Evolutionary conservation across 495 filamentous ascomycete genomes (phyloP).

Genomic region (Cairneyella variabilis): DNA sequence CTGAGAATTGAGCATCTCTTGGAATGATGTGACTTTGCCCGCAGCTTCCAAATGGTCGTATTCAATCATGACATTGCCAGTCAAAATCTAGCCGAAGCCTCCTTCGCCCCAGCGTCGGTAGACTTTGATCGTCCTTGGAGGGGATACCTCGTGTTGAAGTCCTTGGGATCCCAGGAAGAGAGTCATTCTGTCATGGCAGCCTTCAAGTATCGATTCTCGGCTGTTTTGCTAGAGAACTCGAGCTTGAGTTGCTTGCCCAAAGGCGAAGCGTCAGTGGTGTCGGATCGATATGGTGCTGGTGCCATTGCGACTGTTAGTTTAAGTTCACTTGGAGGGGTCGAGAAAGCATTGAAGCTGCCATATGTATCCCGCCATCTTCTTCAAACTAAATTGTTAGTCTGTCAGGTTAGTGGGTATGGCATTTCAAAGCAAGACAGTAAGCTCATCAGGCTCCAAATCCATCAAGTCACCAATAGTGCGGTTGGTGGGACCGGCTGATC

Average conservation of each 20-base stretch:
- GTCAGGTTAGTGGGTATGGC: not conserved
- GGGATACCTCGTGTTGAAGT: slow-evolving; percentile 54
- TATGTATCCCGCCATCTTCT: not conserved
- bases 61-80: slow-evolving; percentile 61
- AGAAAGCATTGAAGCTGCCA: not conserved
- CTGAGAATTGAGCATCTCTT: slow-evolving; percentile 37
- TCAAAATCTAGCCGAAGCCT: slow-evolving; percentile 52
- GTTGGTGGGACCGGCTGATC: no score
- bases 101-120: slow-evolving; percentile 60
- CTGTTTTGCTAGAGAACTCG: slow-evolving; percentile 50
- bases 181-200: slow-evolving; percentile 60
- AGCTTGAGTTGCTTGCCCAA: slow-evolving; percentile 55
- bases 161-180: slow-evolving; percentile 50
- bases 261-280: slow-evolving; percentile 34
- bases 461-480: not conserved
- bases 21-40: slow-evolving; percentile 59
- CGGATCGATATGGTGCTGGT: slow-evolving; percentile 15
- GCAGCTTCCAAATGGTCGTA: slow-evolving; percentile 53
- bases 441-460: not conserved
- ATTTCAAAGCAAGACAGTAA: not conserved
- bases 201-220: slow-evolving; percentile 60
- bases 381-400: not conserved
- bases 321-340: not conserved
- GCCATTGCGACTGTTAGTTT: slow-evolving; percentile 1
- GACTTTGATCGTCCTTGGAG: slow-evolving; percentile 47